Conservation (phyloP, 2,329 filamentous ascomycete species). For the Paramyrothecium sp. region DNA sequence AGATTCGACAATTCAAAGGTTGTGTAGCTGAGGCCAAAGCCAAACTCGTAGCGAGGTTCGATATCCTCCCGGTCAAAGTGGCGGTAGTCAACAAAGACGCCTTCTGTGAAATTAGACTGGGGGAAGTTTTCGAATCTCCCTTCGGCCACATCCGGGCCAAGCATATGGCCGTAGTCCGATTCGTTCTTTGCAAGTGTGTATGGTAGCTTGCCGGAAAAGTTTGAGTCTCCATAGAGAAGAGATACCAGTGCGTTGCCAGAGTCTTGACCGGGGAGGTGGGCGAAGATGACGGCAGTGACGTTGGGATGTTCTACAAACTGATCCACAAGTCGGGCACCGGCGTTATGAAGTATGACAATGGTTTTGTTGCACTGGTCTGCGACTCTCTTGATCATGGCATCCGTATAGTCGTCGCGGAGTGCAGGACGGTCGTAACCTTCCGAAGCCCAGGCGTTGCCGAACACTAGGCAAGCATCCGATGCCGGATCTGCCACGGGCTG, state of each 20-base stretch:
- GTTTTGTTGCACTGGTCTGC: slow-evolving; percentile 61
- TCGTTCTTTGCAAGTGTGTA: slow-evolving; percentile 59
- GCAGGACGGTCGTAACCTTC: slow-evolving; percentile 70
- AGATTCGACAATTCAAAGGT: slow-evolving; percentile 41
- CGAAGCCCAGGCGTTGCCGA: slow-evolving; percentile 74
- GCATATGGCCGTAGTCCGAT: slow-evolving; percentile 42
- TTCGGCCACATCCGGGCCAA: slow-evolving; percentile 38
- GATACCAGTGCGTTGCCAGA: slow-evolving; percentile 54
- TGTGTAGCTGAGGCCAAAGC: slow-evolving; percentile 56
- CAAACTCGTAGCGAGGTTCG: slow-evolving; percentile 51
- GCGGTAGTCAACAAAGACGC: slow-evolving; percentile 53
- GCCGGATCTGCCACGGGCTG: slow-evolving; percentile 32
- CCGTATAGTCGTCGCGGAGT: slow-evolving; percentile 67
- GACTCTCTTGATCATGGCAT: slow-evolving; percentile 57
- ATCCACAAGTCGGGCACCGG: slow-evolving; percentile 60
- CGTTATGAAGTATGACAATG: slow-evolving; percentile 62
- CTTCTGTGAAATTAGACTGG: slow-evolving; percentile 61
- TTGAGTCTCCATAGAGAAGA: slow-evolving; percentile 58
- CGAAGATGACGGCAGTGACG: slow-evolving; percentile 61
- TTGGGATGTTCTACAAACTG: slow-evolving; percentile 66
- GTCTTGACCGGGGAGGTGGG: slow-evolving; percentile 66
- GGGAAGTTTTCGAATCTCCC: slow-evolving; percentile 35
- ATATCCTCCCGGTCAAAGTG: slow-evolving; percentile 47
- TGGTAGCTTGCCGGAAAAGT: slow-evolving; percentile 56
- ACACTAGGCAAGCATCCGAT: slow-evolving; percentile 70